phyloP scores from a whole-genome alignment of 768 basidiomycete species.

The Phallus indusiatus region DNA sequence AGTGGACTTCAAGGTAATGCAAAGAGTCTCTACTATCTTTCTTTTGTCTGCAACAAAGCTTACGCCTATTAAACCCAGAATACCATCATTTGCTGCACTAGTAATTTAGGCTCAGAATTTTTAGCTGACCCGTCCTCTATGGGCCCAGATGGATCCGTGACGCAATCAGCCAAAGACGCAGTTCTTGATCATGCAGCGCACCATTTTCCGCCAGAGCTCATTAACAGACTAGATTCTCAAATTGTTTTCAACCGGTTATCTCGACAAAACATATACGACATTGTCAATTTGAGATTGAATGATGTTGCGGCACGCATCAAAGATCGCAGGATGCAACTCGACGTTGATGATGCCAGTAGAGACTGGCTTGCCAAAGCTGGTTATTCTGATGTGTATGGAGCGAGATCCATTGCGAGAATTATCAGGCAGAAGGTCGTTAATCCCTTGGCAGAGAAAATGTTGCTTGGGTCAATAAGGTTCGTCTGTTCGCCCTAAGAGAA shows the following conservation, averaged over 20 bases:
- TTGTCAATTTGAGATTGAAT: conserved; percentile 65
- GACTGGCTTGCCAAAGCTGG: conserved; percentile 68
- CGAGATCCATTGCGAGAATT: conserved; percentile 79
- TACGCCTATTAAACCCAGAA: conserved; percentile 35
- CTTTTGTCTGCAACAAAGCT: not conserved
- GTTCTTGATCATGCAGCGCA: conserved; percentile 69
- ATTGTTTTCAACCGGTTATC: conserved; percentile 89
- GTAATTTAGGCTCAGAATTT: conserved; percentile 77
- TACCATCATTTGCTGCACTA: conserved; percentile 86
- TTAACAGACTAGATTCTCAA: conserved; percentile 83
- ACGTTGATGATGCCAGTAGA: conserved; percentile 53
- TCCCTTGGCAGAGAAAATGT: conserved; percentile 70
- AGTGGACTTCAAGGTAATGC: conserved; percentile 73
- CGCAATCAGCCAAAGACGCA: conserved; percentile 46
- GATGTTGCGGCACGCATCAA: conserved; percentile 65
- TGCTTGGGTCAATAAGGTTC: conserved; percentile 71
- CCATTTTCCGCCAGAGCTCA: conserved; percentile 83
- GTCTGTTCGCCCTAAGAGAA: conserved; percentile 2
- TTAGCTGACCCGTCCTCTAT: conserved; percentile 60
- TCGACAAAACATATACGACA: conserved; percentile 58
- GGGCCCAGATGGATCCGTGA: conserved; percentile 54
- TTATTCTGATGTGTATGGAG: conserved; percentile 81
- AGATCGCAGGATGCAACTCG: conserved; percentile 56
- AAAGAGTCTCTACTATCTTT: not conserved
- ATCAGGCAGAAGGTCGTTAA: conserved; percentile 76